Evolutionary conservation across 2,329 filamentous ascomycete species (phyloP), one percentile per base, ranked within the genome.

Genomic region (Calonectria hawksworthii): DNA sequence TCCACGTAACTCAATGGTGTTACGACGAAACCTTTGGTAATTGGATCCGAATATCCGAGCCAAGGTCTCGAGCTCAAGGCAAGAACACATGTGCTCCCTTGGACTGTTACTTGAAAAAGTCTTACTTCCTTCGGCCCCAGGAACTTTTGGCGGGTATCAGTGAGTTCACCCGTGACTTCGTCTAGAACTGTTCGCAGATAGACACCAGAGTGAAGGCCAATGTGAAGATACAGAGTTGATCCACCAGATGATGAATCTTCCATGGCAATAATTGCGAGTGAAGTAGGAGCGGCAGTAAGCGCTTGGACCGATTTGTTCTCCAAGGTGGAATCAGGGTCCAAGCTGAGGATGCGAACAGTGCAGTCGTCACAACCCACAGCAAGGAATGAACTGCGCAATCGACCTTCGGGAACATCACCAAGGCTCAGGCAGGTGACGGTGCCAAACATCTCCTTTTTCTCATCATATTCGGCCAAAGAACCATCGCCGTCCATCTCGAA

Each of bases 341-440:
- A 87, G 81, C 96, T 98, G 70, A 98, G 90, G 68, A 99, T 95
- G 68, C 97, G 94, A 68, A 99, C 97, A 0, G 97, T 99, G 74
- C 95, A 96, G 85, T 99, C 97, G 81, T 98, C 97, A 83, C 96
- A 99, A 8, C 98, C 98, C 56, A 99, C 96, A 54, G 98, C 98
- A 68, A 99, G 89, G 86, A 98, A 99, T 1, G 95, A 95, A 83
- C 96, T 98, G 83, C 98, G 91, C 52, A 96, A 88, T 64, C 96
- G 93, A 34, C 98, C 97, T 85, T 98, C 94, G 0, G 97, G 96
- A 18, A 99, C 96, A 68, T 97, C 94, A 3, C 96, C 97, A 67
- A 99, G 89, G 80, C 96, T 98, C n/a, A 99, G 88, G 78, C 95
- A 98, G 23, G 96, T 99, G 64, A 99, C 96, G 0, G 96, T 98